Evolutionary conservation across 352 stramenopile genomes (phyloP).

Genomic region (Globisporangium paddicum): DNA sequence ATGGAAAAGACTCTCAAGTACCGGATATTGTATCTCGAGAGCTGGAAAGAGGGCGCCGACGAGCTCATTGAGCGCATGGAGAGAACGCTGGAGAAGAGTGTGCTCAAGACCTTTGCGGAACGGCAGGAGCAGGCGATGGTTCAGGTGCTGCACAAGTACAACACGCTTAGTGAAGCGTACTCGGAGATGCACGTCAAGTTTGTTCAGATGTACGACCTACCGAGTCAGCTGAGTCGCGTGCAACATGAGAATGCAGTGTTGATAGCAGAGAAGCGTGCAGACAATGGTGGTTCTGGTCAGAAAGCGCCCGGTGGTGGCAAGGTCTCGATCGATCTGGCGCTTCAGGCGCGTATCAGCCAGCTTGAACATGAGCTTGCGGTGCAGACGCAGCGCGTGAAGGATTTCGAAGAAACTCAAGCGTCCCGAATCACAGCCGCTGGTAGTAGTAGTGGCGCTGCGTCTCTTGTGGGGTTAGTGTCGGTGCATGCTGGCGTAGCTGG

Average conservation of each 20-base stretch:
- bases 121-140: constrained; percentile 27
- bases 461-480: constrained; percentile 6
- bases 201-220: constrained; percentile 41
- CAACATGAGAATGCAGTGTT: constrained; percentile 52
- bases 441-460: neutral
- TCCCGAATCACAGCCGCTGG: neutral
- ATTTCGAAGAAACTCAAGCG: constrained; percentile 34
- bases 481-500: neutral
- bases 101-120: constrained; percentile 45
- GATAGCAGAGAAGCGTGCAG: constrained; percentile 26
- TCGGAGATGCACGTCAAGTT: constrained; percentile 46
- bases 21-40: constrained; percentile 89
- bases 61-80: constrained; percentile 63
- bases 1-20: constrained; percentile 86
- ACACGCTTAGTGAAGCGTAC: constrained; percentile 33
- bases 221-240: constrained; percentile 32
- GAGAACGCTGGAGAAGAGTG: constrained; percentile 50
- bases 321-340: constrained; percentile 11
- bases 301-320: neutral
- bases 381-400: constrained; percentile 34
- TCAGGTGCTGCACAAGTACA: constrained; percentile 34
- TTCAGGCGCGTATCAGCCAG: constrained; percentile 36
- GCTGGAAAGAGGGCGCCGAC: constrained; percentile 80
- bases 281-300: neutral
- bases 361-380: constrained; percentile 44